phyloP scores from a whole-genome alignment of 2,329 filamentous ascomycete genomes.

The Simplicillium sp. region DNA sequence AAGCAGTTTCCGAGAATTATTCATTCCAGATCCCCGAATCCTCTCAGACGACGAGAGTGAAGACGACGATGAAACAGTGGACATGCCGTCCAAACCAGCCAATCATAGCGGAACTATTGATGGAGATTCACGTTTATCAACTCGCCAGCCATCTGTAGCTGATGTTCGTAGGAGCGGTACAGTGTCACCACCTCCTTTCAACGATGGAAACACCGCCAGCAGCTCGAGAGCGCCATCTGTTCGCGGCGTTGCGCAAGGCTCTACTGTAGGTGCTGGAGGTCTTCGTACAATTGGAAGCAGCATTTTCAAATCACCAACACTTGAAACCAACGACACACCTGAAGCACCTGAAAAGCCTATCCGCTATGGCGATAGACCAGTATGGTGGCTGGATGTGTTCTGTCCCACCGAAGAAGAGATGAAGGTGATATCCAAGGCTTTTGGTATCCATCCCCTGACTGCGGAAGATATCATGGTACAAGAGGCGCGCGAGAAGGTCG shows the following conservation, averaged over 20 bases:
- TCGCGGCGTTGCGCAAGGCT: slow-evolving; percentile 31
- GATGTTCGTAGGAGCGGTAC: slow-evolving; percentile 17
- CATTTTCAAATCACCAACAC: slow-evolving; percentile 23
- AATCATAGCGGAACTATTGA: slow-evolving; percentile 16
- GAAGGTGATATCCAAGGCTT: slow-evolving; percentile 85
- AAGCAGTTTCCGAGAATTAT: slow-evolving; percentile 75
- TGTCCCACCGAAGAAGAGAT: slow-evolving; percentile 90
- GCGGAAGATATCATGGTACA: slow-evolving; percentile 96
- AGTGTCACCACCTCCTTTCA: slow-evolving; percentile 16
- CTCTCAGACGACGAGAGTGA: slow-evolving; percentile 66
- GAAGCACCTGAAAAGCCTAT: slow-evolving; percentile 30
- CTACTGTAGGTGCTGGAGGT: slow-evolving; percentile 7
- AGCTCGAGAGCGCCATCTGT: slow-evolving; percentile 27
- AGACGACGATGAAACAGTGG: slow-evolving; percentile 35
- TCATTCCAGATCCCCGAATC: slow-evolving; percentile 75
- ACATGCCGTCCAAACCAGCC: slow-evolving; percentile 14
- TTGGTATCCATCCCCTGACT: slow-evolving; percentile 91
- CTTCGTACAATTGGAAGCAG: slow-evolving; percentile 4
- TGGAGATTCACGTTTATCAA: slow-evolving; percentile 31
- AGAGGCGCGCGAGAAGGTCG: slow-evolving; percentile 95
- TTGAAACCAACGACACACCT: slow-evolving; percentile 11
- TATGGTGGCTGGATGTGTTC: slow-evolving; percentile 94
- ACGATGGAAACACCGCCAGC: slow-evolving; percentile 18
- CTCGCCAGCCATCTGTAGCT: slow-evolving; percentile 35
- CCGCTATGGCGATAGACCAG: slow-evolving; percentile 71